These are phyloP conservation scores for Syzygium oleosum DNA, from an alignment of 345 rosid species.

Conservation along the genomic window DNA sequence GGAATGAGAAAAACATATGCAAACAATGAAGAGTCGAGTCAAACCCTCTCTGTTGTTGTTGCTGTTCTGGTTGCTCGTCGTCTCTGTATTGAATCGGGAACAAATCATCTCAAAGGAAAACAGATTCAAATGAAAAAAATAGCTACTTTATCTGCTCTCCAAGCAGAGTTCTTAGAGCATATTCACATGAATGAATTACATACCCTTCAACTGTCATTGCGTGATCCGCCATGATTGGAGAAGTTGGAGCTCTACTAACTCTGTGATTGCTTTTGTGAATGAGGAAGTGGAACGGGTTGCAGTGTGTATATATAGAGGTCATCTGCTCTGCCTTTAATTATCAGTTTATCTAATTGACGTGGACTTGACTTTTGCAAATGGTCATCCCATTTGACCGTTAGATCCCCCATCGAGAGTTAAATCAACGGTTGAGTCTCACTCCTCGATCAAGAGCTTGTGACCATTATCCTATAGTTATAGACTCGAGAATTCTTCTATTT, in stretches of 20 bases:
- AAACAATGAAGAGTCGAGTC: not conserved
- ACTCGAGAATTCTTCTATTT: not conserved
- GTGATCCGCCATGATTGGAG: not conserved
- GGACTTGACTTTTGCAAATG: not conserved
- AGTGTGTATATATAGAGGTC: not conserved
- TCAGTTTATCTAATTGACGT: not conserved
- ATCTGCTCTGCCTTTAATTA: not conserved
- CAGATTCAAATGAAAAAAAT: not conserved
- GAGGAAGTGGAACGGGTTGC: not conserved
- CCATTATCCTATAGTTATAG: not conserved
- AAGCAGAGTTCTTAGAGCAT: not conserved
- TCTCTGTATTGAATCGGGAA: not conserved
- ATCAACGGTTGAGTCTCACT: not conserved
- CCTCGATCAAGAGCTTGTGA: not conserved
- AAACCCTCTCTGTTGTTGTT: not conserved
- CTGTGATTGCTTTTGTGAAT: not conserved
- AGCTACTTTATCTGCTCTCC: not conserved
- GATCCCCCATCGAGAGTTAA: not conserved
- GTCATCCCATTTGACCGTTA: too few relatives aligned
- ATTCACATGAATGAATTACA: not conserved
- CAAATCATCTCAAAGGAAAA: not conserved
- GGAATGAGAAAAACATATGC: not conserved
- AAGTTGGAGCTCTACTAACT: not conserved
- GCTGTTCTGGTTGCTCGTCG: not conserved
- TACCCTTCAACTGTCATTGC: not conserved